Conservation (phyloP, 768 basidiomycete species). For the Auriculariales sp. region DNA sequence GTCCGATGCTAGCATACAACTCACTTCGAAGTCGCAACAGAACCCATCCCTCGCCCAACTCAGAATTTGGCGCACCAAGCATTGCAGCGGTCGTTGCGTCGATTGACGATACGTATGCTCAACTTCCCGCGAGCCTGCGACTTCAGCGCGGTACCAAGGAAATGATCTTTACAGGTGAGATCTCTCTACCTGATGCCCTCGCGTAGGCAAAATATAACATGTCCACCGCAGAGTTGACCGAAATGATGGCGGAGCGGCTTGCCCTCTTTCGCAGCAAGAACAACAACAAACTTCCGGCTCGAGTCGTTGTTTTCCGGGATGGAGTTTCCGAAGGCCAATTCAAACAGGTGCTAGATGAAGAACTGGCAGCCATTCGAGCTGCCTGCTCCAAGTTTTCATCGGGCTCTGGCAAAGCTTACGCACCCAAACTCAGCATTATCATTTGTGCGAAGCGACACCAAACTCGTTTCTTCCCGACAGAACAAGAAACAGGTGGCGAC, state of each 20-base stretch:
- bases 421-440: slow-evolving; percentile 51
- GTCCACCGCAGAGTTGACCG: slow-evolving; percentile 50
- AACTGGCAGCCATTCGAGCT: slow-evolving; percentile 44
- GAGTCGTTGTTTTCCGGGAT: slow-evolving; percentile 64
- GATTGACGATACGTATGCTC: slow-evolving; percentile 50
- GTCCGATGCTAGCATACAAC: slow-evolving; percentile 2
- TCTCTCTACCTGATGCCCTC: neutral
- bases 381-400: slow-evolving; percentile 42
- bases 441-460: slow-evolving; percentile 72
- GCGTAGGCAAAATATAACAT: slow-evolving; percentile 6
- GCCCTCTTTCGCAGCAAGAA: slow-evolving; percentile 38
- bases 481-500: slow-evolving; percentile 5
- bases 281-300: slow-evolving; percentile 37
- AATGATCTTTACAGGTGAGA: neutral
- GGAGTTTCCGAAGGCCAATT: slow-evolving; percentile 84
- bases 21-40: slow-evolving; percentile 11
- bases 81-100: slow-evolving; percentile 68
- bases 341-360: slow-evolving; percentile 38
- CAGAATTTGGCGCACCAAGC: slow-evolving; percentile 61
- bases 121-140: slow-evolving; percentile 61
- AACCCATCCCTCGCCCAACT: slow-evolving; percentile 67
- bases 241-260: slow-evolving; percentile 63
- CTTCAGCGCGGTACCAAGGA: slow-evolving; percentile 64
- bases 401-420: slow-evolving; percentile 32
- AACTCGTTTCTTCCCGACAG: slow-evolving; percentile 45